Conservation (phyloP, 2,329 filamentous ascomycete species). For the Pleochaeta shiraiana region DNA sequence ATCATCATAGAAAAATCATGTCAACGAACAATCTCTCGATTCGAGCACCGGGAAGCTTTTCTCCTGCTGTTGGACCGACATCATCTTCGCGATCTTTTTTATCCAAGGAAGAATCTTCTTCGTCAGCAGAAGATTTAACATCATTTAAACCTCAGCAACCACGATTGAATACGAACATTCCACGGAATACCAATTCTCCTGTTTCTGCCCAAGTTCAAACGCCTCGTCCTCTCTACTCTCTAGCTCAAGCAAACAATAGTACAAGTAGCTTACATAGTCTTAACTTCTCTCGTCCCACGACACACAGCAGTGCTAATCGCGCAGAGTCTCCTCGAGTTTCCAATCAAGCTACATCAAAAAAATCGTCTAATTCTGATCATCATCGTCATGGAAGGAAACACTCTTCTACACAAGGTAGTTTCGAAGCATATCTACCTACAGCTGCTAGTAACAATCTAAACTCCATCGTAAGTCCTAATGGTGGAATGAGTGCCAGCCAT, state of each 20-base stretch:
- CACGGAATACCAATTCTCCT: not conserved
- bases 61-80: conserved; percentile 18
- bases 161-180: conserved; percentile 17
- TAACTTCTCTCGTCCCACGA: conserved; percentile 35
- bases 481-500: conserved; percentile 40
- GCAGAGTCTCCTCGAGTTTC: conserved; percentile 7
- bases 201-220: conserved; percentile 17
- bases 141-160: conserved; percentile 26
- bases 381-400: conserved; percentile 36
- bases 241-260: conserved; percentile 26
- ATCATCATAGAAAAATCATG: not conserved
- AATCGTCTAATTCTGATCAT: conserved; percentile 19
- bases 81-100: conserved; percentile 20
- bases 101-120: conserved; percentile 25
- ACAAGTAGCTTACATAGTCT: conserved; percentile 21
- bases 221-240: conserved; percentile 28
- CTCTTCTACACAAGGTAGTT: conserved; percentile 54
- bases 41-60: conserved; percentile 17
- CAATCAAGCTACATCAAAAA: conserved; percentile 23
- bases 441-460: conserved; percentile 20
- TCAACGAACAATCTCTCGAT: not conserved
- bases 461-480: conserved; percentile 18
- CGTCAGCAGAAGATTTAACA: conserved; percentile 21
- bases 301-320: conserved; percentile 5
- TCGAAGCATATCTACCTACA: conserved; percentile 51